Conservation (phyloP, 139 green algal genomes). For the Chlorella ohadii region DNA sequence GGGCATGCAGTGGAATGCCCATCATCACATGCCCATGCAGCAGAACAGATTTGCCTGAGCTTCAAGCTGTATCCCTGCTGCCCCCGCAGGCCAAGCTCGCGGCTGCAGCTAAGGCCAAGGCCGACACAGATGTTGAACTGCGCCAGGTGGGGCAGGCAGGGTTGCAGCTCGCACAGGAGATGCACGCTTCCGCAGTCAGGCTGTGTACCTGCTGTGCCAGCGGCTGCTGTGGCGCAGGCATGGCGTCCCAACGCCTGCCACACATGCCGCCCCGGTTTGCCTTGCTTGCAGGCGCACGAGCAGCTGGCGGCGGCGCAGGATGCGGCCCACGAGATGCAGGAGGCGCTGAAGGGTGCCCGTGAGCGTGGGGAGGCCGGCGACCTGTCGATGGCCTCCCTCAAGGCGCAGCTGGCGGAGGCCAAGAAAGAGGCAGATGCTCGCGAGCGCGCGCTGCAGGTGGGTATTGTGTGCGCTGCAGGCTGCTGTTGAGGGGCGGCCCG, state of each 20-base stretch:
- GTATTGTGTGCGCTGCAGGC: background rate
- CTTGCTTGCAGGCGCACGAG: background rate
- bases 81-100: background rate
- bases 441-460: constrained; percentile 13
- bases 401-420: constrained; percentile 25
- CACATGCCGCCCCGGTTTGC: too few species aligned
- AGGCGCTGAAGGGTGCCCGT: background rate
- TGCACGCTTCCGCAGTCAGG: too few species aligned
- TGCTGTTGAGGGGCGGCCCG: too few species aligned
- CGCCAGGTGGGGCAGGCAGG: background rate
- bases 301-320: background rate
- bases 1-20: too few species aligned
- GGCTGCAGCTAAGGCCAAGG: background rate
- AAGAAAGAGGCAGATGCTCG: constrained; percentile 1
- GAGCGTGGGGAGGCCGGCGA: constrained; percentile 33
- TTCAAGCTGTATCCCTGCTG: too few species aligned
- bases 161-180: background rate
- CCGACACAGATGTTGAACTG: constrained; percentile 18
- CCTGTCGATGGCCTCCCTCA: constrained; percentile 9
- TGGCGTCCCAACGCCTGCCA: too few species aligned
- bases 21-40: too few species aligned
- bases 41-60: too few species aligned
- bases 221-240: too few species aligned
- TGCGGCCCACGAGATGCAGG: background rate
- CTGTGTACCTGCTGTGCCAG: too few species aligned